Conservation (phyloP, 352 stramenopile genomes). For the Phytophthora palmivora region DNA sequence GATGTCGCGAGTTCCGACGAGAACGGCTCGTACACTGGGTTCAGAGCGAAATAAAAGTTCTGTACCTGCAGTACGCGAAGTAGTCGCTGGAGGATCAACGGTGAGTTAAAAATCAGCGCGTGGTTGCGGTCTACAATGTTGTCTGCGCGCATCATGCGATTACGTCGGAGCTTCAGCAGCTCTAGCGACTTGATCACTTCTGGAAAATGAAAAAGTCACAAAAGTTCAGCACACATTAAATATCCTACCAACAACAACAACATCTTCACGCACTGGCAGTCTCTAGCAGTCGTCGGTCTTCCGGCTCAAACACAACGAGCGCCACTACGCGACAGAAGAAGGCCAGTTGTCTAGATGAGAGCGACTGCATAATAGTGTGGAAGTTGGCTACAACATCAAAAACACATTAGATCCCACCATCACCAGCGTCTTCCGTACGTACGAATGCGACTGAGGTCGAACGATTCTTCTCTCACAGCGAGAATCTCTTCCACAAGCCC, state of each 20-base stretch:
- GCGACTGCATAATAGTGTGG: slow-evolving; percentile 87
- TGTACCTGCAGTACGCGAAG: slow-evolving; percentile 80
- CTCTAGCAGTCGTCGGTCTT: slow-evolving; percentile 94
- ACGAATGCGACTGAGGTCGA: slow-evolving; percentile 84
- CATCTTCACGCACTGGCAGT: slow-evolving; percentile 69
- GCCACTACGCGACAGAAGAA: slow-evolving; percentile 97
- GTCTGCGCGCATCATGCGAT: slow-evolving; percentile 77
- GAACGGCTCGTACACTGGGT: slow-evolving; percentile 84
- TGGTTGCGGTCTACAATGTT: slow-evolving; percentile 95
- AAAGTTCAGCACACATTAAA: slow-evolving; percentile 24
- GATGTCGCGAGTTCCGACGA: slow-evolving; percentile 84
- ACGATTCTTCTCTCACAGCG: slow-evolving; percentile 80
- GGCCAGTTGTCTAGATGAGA: slow-evolving; percentile 93
- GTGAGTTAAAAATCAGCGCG: slow-evolving; percentile 89
- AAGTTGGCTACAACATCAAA: slow-evolving; percentile 78
- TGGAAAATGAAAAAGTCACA: slow-evolving; percentile 27
- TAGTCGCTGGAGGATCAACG: slow-evolving; percentile 76
- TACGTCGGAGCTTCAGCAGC: slow-evolving; percentile 88
- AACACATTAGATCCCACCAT: slow-evolving; percentile 4
- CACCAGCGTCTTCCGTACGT: slow-evolving; percentile 20
- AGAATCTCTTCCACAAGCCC: slow-evolving; percentile 94
- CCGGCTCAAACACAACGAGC: slow-evolving; percentile 95
- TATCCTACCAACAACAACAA: slow-evolving; percentile 8
- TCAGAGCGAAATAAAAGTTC: slow-evolving; percentile 88
- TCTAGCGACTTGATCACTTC: slow-evolving; percentile 95